A percentile compares a stretch with the other conserved stretches of the same genome.
Conservation (phyloP, 2,329 filamentous ascomycete species). For the Fusarium brachygibbosum region DNA sequence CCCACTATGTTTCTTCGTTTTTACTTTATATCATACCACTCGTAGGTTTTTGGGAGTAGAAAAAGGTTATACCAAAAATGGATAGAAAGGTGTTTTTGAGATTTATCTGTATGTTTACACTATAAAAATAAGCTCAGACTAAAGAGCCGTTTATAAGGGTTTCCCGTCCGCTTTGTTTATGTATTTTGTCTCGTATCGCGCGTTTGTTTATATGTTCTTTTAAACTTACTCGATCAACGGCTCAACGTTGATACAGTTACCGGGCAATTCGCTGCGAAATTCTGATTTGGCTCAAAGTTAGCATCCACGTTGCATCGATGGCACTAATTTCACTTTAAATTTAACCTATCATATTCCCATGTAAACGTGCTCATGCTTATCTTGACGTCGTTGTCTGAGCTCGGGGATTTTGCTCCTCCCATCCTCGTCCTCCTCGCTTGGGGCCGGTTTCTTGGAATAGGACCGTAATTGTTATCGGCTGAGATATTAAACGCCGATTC, state of each 20-base stretch:
- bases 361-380: conserved; percentile 21
- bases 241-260: conserved; percentile 14
- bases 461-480: conserved; percentile 11
- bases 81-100: conserved; percentile 48
- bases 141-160: background rate
- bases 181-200: background rate
- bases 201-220: background rate
- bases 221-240: background rate
- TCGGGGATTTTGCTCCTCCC: background rate
- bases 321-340: conserved; percentile 2
- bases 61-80: conserved; percentile 51
- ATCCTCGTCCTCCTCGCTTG: background rate
- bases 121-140: conserved; percentile 8
- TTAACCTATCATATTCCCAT: conserved; percentile 1
- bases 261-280: conserved; percentile 1
- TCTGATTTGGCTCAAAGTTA: conserved; percentile 3
- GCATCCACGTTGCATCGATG: conserved; percentile 10
- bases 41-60: conserved; percentile 49
- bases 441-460: background rate
- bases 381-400: conserved; percentile 13
- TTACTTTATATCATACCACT: conserved; percentile 45
- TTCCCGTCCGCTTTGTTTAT: background rate
- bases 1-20: conserved; percentile 34
- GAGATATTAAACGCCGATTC: conserved; percentile 6
- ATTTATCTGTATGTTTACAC: conserved; percentile 24